Base-by-base conservation (phyloP, 208 protist genomes). In the Trypanosoma rangeli region DNA sequence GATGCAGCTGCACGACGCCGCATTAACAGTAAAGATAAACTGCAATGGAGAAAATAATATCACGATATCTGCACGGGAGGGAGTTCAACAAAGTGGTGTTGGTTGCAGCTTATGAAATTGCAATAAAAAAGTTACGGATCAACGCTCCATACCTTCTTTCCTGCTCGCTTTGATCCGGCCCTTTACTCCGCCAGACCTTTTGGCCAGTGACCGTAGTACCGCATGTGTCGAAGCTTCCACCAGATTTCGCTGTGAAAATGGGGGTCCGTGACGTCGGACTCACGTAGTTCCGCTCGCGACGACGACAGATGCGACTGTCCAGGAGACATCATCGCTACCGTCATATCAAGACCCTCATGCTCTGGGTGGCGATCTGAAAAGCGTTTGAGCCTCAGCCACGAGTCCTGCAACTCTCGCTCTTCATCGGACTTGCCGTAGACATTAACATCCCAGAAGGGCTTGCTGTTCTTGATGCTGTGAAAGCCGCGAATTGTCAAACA, bases 171-270 rank as follows among this genome's bases (percentile, higher is more conserved):
- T 65, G 15, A 9, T 35, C 28, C 20, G 44, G 20, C 16, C n/a
- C 1, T 58, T 85, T 35, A 95, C 66, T 91, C 91, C 5, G 81
- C 73, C 13, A 96, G 53, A 15, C 92, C 82, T 73, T 91, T 94
- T 9, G 92, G 92, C 92, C 92, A 96, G 64, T 96, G 92, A 20
- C 92, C 89, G 70, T 94, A 96, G 73, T 92, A 93, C 61, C 74
- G 66, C 37, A 81, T 73, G 78, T 96, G 92, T 22, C 87, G 82
- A 33, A 96, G 50, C 71, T 93, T 94, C 92, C 92, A 96, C 89
- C 87, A 94, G 26, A 94, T 73, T 75, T 96, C 89, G 59, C 83
- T 94, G 71, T 93, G 85, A 76, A 87, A 93, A 71, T 94, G 86
- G 28, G 89, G 88, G 64, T 96, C 92, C 18, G 84, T 96, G 68